These are phyloP conservation scores for Tolypocladium album DNA, from an alignment of 2,329 filamentous ascomycete species.

Conservation along the genomic window DNA sequence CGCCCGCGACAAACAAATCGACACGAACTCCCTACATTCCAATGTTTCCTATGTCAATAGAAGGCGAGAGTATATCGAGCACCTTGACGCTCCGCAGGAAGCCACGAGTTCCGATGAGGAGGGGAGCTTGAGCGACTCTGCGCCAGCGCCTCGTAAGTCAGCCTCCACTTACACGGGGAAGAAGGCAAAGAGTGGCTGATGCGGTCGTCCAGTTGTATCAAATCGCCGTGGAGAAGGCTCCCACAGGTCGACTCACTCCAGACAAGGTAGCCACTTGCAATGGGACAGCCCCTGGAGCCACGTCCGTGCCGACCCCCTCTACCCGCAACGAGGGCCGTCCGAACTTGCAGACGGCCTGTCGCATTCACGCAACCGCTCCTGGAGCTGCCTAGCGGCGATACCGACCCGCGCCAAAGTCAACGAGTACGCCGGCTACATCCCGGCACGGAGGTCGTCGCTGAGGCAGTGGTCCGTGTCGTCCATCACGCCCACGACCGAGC, in stretches of 20 bases:
- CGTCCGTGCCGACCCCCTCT: background rate
- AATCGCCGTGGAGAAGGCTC: background rate
- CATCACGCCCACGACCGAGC: conserved; percentile 23
- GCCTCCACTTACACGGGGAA: fast-evolving
- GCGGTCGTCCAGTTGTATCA: background rate
- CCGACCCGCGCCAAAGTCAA: background rate
- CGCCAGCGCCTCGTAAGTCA: background rate
- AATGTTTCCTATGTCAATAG: background rate
- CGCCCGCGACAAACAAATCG: background rate
- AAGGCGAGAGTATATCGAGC: background rate
- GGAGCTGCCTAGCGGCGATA: background rate
- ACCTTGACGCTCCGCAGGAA: background rate
- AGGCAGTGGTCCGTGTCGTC: conserved; percentile 32
- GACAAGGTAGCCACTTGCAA: background rate
- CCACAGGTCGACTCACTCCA: background rate
- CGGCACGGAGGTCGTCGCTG: conserved; percentile 7
- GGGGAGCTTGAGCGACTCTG: background rate
- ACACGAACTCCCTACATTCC: background rate
- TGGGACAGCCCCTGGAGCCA: conserved; percentile 1
- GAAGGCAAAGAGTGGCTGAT: background rate
- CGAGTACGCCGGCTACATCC: conserved; percentile 2
- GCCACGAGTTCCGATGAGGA: background rate
- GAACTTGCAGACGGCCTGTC: background rate
- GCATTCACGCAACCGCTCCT: background rate
- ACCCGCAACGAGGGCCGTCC: background rate